A percentile compares a stretch with the other conserved stretches of the same genome.
These are phyloP conservation scores for Diaporthe velutina DNA, from an alignment of 2,329 filamentous ascomycete species.

Conservation along the genomic window DNA sequence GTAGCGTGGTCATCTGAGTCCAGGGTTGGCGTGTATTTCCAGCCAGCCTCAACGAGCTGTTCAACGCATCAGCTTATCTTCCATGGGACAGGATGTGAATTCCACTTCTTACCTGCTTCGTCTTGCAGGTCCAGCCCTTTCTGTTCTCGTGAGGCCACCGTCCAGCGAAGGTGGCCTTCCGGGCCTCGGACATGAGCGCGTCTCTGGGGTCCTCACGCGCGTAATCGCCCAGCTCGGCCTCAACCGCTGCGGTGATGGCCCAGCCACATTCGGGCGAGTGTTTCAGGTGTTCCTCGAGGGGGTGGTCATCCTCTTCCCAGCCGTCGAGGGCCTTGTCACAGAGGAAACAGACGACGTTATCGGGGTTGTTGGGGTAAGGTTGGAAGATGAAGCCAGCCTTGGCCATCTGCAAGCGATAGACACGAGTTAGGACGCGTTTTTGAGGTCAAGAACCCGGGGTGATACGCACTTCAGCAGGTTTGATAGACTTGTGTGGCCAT, in stretches of 20 bases:
- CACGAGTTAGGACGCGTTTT: slow-evolving; percentile 37
- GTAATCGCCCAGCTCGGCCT: slow-evolving; percentile 72
- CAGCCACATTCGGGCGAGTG: slow-evolving; percentile 88
- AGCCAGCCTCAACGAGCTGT: slow-evolving; percentile 90
- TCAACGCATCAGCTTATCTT: slow-evolving; percentile 7
- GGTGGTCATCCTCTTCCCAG: slow-evolving; percentile 90
- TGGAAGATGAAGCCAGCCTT: slow-evolving; percentile 92
- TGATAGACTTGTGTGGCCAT: slow-evolving; percentile 79
- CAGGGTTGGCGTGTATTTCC: slow-evolving; percentile 89
- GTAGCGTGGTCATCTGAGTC: slow-evolving; percentile 91
- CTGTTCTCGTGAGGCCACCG: slow-evolving; percentile 92
- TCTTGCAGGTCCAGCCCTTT: slow-evolving; percentile 90
- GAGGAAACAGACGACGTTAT: slow-evolving; percentile 92
- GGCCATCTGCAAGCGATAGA: slow-evolving; percentile 73
- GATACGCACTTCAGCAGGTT: slow-evolving; percentile 75
- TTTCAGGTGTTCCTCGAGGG: slow-evolving; percentile 85
- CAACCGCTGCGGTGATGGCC: slow-evolving; percentile 79
- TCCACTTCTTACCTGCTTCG: slow-evolving; percentile 77
- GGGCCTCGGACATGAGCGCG: slow-evolving; percentile 78
- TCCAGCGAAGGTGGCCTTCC: slow-evolving; percentile 85
- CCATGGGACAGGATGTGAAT: neutral
- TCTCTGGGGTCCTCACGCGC: slow-evolving; percentile 80
- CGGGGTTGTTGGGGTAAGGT: slow-evolving; percentile 79
- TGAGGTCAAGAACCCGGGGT: too few species aligned
- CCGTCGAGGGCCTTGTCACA: slow-evolving; percentile 88